phyloP scores from a whole-genome alignment of 116 monocot species.

The Cymodocea nodosa region DNA sequence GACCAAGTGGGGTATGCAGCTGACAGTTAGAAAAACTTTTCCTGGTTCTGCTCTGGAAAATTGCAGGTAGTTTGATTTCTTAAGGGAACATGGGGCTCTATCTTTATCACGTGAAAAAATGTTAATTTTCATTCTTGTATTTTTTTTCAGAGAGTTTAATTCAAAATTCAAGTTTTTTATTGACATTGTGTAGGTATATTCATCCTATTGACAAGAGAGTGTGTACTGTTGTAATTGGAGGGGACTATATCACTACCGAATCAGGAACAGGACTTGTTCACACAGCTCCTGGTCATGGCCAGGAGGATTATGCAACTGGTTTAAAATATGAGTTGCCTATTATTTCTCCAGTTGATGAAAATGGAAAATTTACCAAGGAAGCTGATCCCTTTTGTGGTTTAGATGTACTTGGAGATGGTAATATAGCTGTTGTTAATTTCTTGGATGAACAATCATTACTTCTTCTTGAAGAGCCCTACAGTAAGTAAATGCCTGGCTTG shows the following conservation, averaged over 20 bases:
- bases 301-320: slow-evolving; percentile 92
- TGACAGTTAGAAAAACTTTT: slow-evolving; percentile 55
- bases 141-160: not conserved
- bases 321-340: slow-evolving; percentile 89
- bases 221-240: slow-evolving; percentile 91
- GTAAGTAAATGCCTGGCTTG: slow-evolving; percentile 36
- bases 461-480: slow-evolving; percentile 81
- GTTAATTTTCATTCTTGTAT: not conserved
- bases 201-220: slow-evolving; percentile 72
- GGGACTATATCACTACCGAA: slow-evolving; percentile 91
- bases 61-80: slow-evolving; percentile 47
- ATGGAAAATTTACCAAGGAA: slow-evolving; percentile 88
- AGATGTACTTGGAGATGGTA: slow-evolving; percentile 81
- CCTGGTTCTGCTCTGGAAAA: slow-evolving; percentile 73
- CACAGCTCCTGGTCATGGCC: slow-evolving; percentile 99
- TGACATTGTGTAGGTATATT: slow-evolving; percentile 45
- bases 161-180: not conserved
- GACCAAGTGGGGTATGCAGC: slow-evolving; percentile 70
- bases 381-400: slow-evolving; percentile 73
- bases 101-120: too few species aligned
- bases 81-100: not conserved
- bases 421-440: slow-evolving; percentile 57
- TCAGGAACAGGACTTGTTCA: slow-evolving; percentile 99
- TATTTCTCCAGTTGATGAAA: slow-evolving; percentile 89
- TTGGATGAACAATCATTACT: slow-evolving; percentile 58